Base-by-base conservation (phyloP, 805 yeast genomes). In the Teunomyces cretensis region DNA sequence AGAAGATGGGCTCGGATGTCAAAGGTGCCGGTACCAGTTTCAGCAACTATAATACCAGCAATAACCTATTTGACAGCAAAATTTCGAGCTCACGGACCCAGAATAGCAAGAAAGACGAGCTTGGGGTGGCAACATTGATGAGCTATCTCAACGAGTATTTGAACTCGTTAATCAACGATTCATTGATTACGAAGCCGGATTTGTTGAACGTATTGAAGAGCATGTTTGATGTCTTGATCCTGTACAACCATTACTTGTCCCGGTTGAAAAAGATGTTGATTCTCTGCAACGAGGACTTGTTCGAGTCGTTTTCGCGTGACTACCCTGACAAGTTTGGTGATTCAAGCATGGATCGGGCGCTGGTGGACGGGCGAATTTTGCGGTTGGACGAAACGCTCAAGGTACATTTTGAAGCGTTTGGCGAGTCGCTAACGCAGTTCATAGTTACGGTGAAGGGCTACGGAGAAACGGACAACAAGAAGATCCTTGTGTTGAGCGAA, bases 141-240 rank as follows among this genome's bases (percentile, higher is more conserved):
- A 64, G 22, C 57, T 64, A 64, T 26, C 72, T 86, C 44, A 79
- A 82, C 36, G 68, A 75, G 7, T 83, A 78, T 54, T 66, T 88
- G 48, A 86, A 83, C 57, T 78, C 83, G 2, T 72, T 83, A 15
- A 61, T 88, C 51, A 76, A 80, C 50, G 86, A 84, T 51, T 80
- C 89, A 9, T 72, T 87, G 59, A 68, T 87, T 43, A 83, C 91
- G 1, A 79, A 81, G 45, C 73, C 78, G 14, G 72, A 70, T 39
- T 61, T 84, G 42, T 67, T 84, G 36, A 70, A 72, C 39, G 63
- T 74, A 12, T 54, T 79, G 37, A 72, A 75, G 50, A 64, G 62
- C 41, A 54, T 82, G 45, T 64, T 81, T 46, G 72, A 74, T 33
- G 64, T 79, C 39, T 67, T 80, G 26, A 62, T 76, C 13, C 72